Evolutionary conservation across 768 basidiomycete genomes (phyloP), one percentile per base, ranked within the genome.

Genomic region (Tylopilus rubrobrunneus): DNA sequence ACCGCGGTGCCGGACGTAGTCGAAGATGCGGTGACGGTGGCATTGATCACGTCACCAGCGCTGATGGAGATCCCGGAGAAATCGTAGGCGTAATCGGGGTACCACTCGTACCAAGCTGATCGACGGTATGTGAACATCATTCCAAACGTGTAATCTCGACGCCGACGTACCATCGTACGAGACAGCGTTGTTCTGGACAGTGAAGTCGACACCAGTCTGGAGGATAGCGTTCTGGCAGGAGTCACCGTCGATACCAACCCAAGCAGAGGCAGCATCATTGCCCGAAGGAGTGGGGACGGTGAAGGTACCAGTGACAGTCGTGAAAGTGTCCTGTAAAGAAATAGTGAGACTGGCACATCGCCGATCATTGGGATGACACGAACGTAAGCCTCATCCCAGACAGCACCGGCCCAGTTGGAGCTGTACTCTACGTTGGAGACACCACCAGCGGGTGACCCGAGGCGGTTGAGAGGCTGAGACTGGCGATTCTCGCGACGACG

Each of bases 241-340:
- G 39, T 60, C 55, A 50, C 61, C 58, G 7, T 66, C 64, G n/a
- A 65, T 63, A 29, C 64, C 64, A 29, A 65, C 59, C 61, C 64
- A 65, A 28, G 61, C 62, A 48, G 55, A 51, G 23, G 61, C 56
- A 29, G 55, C 56, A 34, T 52, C 55, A 1, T 3, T 47, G 7
- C 64, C 61, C 1, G 48, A 45, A 15, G 52, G 58, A 19, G 49
- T 45, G 12, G 64, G 64, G n/a, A 53, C 51, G 14, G 58, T 65
- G 29, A 66, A 57, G 44, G 59, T 58, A 52, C 52, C 59, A 33
- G 61, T 55, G 25, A 55, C 55, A 17, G 39, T 39, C n/a, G 53
- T 58, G 52, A 66, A 65, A 11, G 61, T 66, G 15, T 53, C 58
- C 61, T 66, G 43, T 49, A 17, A 34, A 9, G 25, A 31, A 19